phyloP scores from a whole-genome alignment of 768 basidiomycete species.

The Exidia glandulosa region DNA sequence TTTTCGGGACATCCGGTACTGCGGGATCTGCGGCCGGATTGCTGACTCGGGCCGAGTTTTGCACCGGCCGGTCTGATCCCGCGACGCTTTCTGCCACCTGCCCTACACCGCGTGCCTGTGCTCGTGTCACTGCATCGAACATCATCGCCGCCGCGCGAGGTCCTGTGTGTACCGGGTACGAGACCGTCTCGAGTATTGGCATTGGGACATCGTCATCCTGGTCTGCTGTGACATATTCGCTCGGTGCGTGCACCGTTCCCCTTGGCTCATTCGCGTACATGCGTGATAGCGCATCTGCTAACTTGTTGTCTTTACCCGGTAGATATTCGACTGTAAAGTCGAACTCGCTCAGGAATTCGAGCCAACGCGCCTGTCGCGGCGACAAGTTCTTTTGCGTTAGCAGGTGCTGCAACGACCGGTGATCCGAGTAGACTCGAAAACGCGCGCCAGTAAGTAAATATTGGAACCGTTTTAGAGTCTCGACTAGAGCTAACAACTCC shows the following conservation, averaged over 20 bases:
- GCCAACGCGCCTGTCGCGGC: background rate
- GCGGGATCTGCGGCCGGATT: background rate
- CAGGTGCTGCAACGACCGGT: constrained; percentile 1
- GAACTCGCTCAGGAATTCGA: constrained; percentile 2
- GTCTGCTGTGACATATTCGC: background rate
- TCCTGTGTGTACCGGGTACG: background rate
- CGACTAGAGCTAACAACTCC: constrained; percentile 27
- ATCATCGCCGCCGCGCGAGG: background rate
- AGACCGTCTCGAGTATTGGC: background rate
- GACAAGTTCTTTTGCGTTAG: constrained; percentile 1
- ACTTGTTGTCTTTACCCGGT: background rate
- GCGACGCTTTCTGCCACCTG: background rate
- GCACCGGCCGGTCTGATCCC: background rate
- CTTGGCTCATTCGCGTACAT: background rate
- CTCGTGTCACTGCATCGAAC: background rate
- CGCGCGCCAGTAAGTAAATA: background rate
- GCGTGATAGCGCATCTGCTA: constrained; percentile 4
- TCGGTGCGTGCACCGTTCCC: background rate
- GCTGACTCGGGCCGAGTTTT: background rate
- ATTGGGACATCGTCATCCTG: background rate
- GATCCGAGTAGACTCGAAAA: constrained; percentile 1
- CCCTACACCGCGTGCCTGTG: background rate
- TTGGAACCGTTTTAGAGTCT: constrained; percentile 9
- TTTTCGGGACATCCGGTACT: background rate
- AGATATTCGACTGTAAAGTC: constrained; percentile 5